Evolutionary conservation across 2,329 filamentous ascomycete genomes (phyloP), one percentile per base, ranked within the genome.

Genomic region (Diaporthe vaccinii): DNA sequence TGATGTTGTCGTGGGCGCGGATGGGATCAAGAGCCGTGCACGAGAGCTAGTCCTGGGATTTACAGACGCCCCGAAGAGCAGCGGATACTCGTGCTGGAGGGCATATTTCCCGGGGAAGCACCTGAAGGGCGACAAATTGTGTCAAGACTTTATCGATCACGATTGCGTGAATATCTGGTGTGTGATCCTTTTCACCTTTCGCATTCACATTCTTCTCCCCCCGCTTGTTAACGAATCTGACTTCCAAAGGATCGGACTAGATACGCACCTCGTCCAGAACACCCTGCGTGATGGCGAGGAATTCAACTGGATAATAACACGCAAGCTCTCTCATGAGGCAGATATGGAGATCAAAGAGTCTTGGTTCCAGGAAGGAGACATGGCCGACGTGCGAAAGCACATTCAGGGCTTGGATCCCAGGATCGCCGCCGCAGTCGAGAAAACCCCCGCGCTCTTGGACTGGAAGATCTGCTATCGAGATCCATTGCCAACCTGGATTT

Each of bases 401-500:
- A 81, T 84, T 2, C 76, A 77, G 58, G 80, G 82, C 69, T 81
- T 87, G 73, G 86, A 88, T 79, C 86, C 86, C 0, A 81, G 83
- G 28, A 86, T 89, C 59, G 83, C 83, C 28, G 85, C 85, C 1
- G 86, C 87, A 3, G 84, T 89, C n/a, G 80, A 83, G 41, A 84
- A 84, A 75, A 89, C 85, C 12, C 82, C 84, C 34, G 80, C 81
- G 3, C 86, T 87, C 31, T 83, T 90, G 1, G 87, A 89, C 78
- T 90, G 88, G 88, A 89, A 89, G 77, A 86, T 90, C 34, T 87
- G 88, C 59, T 89, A 88, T 76, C 84, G 88, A 55, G 87, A 89
- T 78, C 88, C 88, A 0, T 82, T 88, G 14, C 85, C 87, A 0
- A 87, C 84, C 0, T 90, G 89, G 89, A 84, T 89, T 1, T 88